Base-by-base conservation (phyloP, 2,329 filamentous ascomycete species). In the Chaetomiaceae sp. region DNA sequence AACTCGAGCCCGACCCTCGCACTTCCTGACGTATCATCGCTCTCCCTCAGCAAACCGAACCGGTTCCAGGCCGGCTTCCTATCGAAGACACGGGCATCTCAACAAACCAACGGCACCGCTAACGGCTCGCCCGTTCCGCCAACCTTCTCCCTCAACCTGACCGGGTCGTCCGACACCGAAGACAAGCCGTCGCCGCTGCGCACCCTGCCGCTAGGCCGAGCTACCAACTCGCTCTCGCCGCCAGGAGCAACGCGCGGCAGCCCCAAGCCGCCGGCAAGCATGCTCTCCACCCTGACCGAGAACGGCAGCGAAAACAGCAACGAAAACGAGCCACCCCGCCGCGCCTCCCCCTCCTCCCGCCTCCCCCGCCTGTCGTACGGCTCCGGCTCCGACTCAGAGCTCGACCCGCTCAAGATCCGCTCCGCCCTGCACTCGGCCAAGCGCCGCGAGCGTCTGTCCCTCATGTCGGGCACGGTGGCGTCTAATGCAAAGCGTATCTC, bases 41-140 rank as follows among this genome's bases (percentile, higher is more conserved):
- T 76, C 4, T 61, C 65, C 6, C 42, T 64, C 15, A 62, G 70
- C 31, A 88, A 88, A 63, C 81, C 82, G 47, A 88, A 81, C 71
- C 82, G 92, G 39, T 97, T 97, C 72, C 89, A 95, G 63, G 81
- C 91, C 2, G 92, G 92, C 5, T 96, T 96, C 68, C 73, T 97
- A 22, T 84, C 88, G 73, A 81, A 80, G 66, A 61, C 70, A 37
- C 70, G 73, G 39, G 64, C 68, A 2, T 73, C 75, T 2, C 61
- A 70, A 14, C 37, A 47, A 17, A 73, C 31, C 62, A 67, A 6
- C 72, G 74, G 45, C 3, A 64, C 72, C 34, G 71, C 69, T 37
- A 74, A 79, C 42, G 84, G 80, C 47, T 90, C 87, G 3, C 86
- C 88, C 4, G 70, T 81, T 4, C 77, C 81, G 1, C 79, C 82